These are phyloP conservation scores for Ormosia semicastrata DNA, from an alignment of 306 rosid genomes.

Conservation along the genomic window DNA sequence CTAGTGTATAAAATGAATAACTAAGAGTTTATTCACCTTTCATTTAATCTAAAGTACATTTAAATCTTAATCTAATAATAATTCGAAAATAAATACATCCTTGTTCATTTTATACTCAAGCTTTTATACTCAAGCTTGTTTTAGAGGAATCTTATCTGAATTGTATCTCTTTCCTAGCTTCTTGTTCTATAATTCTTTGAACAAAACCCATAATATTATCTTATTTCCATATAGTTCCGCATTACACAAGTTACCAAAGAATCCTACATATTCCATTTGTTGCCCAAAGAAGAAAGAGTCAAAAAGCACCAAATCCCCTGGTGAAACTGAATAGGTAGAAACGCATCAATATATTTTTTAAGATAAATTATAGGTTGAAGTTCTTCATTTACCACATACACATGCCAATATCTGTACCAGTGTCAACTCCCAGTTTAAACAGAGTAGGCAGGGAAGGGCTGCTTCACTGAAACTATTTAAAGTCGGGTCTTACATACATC, in stretches of 20 bases:
- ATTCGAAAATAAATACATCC: too few species aligned
- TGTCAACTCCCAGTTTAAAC: constrained; percentile 18
- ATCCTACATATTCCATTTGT: constrained; percentile 29
- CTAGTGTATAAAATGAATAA: too few species aligned
- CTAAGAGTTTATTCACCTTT: too few species aligned
- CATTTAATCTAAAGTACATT: too few species aligned
- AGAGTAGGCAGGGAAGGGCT: constrained; percentile 36
- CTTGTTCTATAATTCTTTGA: constrained; percentile 35
- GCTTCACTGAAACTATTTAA: constrained; percentile 48
- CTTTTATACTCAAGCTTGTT: too few species aligned
- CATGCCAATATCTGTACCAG: background rate
- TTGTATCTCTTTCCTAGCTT: constrained; percentile 30
- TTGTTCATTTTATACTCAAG: too few species aligned
- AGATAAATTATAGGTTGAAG: constrained; percentile 16
- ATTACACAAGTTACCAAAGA: constrained; percentile 36
- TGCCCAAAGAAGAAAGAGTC: constrained; percentile 24
- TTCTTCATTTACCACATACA: constrained; percentile 16
- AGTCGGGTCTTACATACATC: constrained; percentile 24
- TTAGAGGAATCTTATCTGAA: background rate
- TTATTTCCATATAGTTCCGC: constrained; percentile 44
- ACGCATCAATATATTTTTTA: constrained; percentile 3
- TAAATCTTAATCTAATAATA: too few species aligned
- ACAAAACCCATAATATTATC: constrained; percentile 42
- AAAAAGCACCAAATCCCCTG: constrained; percentile 29
- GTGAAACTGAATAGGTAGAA: constrained; percentile 35